Evolutionary conservation across 768 basidiomycete species (phyloP), one percentile per base, ranked within the genome.

Genomic region (Lactifluus rugatus): DNA sequence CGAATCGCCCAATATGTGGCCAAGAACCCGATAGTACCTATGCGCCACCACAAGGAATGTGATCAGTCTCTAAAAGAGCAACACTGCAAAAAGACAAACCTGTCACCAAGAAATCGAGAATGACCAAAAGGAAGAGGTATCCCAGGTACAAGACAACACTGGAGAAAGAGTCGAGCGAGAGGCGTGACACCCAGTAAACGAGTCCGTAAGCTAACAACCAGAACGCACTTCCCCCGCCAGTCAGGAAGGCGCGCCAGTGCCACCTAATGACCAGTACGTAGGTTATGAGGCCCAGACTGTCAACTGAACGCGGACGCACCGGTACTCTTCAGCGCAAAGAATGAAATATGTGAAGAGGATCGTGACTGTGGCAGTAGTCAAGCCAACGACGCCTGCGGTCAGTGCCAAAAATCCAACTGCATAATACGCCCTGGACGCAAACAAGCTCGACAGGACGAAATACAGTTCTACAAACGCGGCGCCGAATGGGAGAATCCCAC

Each of bases 381-480:
- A 74, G 49, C 79, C 78, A 26, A 93, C 89, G 28, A 97, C 83
- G 14, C 80, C 78, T 51, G 87, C 87, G 0, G 93, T 94, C 54
- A 97, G 73, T 26, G 92, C 88, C 45, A 97, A 72, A 75, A 97
- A 97, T 16, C 95, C 95, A 68, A 97, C 97, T 11, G 95, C 95
- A 69, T 96, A 97, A 73, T 93, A 95, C 46, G 87, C 89, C 34
- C 90, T 81, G 10, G 91, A 87, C 23, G 93, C 93, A 66, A 96
- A 98, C 26, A 97, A 76, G 66, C 85, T 89, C 13, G 92, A 90
- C 58, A 97, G 76, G 45, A 95, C 83, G 68, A 93, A 96, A 71
- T 92, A 96, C 11, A 96, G 73, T 70, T 97, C 95, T 61, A 97
- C 89, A 66, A 96, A 97, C 3, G 91, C 93, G 48, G 95, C 94